phyloP scores from a whole-genome alignment of 306 rosid species.

The Prunus armeniaca region DNA sequence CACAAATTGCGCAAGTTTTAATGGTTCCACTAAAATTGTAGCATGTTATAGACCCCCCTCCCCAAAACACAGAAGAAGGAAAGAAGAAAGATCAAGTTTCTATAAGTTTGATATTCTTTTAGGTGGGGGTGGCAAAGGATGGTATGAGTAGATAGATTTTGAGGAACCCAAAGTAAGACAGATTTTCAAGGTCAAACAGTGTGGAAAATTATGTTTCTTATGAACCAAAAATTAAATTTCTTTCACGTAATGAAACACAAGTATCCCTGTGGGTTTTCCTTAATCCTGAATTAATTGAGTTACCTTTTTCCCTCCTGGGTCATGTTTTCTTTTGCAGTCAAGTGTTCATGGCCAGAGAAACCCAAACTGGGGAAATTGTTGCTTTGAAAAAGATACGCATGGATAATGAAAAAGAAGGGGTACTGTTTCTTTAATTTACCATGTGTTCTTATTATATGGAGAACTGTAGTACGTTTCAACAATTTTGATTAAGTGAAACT shows the following conservation, averaged over 20 bases:
- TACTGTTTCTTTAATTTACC: constrained; percentile 21
- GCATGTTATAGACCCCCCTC: no score
- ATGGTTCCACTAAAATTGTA: no score
- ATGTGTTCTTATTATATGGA: not conserved
- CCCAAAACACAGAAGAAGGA: not conserved
- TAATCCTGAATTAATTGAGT: not conserved
- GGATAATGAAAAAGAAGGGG: constrained; percentile 80
- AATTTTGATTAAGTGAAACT: constrained; percentile 9
- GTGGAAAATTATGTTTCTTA: no score
- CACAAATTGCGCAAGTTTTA: no score
- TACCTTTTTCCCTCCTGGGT: not conserved
- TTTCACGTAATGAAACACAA: not conserved
- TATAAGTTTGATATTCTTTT: not conserved
- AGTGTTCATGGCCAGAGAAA: constrained; percentile 73
- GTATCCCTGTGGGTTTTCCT: not conserved
- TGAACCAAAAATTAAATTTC: no score
- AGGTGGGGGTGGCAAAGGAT: not conserved
- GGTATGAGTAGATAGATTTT: not conserved
- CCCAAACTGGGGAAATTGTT: constrained; percentile 65
- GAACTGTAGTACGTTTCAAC: not conserved
- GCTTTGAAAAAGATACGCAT: constrained; percentile 73
- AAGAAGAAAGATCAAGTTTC: no score
- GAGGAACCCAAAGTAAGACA: not conserved
- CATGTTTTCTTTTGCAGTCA: constrained; percentile 43
- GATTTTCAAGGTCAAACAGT: not conserved